Conservation (phyloP, 768 basidiomycete species). For the Leccinum rimulosum region DNA sequence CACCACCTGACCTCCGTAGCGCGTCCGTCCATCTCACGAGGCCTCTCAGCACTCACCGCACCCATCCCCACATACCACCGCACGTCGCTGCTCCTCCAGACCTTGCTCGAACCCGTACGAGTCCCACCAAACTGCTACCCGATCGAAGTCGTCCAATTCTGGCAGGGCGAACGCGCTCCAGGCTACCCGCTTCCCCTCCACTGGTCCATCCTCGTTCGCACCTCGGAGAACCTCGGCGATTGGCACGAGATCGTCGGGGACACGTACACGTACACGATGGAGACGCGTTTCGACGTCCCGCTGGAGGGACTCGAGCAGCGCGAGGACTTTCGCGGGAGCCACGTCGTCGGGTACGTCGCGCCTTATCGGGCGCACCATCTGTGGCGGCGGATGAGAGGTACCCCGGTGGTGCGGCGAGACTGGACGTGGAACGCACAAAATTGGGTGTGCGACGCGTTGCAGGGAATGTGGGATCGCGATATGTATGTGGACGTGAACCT, state of each 20-base stretch:
- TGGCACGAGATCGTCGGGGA: constrained; percentile 28
- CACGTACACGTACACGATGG: constrained; percentile 20
- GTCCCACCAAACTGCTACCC: constrained; percentile 18
- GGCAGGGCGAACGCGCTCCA: constrained; percentile 24
- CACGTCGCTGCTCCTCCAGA: neutral
- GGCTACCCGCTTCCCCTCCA: constrained; percentile 23
- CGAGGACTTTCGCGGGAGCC: constrained; percentile 26
- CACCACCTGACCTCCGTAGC: neutral
- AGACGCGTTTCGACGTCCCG: constrained; percentile 6
- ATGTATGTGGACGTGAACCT: constrained; percentile 18
- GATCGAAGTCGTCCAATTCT: constrained; percentile 31
- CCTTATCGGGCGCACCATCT: constrained; percentile 13
- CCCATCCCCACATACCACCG: neutral
- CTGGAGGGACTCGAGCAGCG: neutral
- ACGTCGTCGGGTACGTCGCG: constrained; percentile 23
- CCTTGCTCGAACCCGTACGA: constrained; percentile 15
- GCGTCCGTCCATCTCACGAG: neutral
- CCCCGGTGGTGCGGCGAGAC: constrained; percentile 14
- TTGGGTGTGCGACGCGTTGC: constrained; percentile 29
- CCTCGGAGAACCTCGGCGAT: constrained; percentile 18
- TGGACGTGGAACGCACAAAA: constrained; percentile 27
- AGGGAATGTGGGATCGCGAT: constrained; percentile 5
- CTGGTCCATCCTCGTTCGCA: constrained; percentile 31
- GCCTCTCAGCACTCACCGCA: neutral
- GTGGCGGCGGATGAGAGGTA: constrained; percentile 14